Base-by-base conservation (phyloP, 2,329 filamentous ascomycete genomes). In the Phoma herbarum region DNA sequence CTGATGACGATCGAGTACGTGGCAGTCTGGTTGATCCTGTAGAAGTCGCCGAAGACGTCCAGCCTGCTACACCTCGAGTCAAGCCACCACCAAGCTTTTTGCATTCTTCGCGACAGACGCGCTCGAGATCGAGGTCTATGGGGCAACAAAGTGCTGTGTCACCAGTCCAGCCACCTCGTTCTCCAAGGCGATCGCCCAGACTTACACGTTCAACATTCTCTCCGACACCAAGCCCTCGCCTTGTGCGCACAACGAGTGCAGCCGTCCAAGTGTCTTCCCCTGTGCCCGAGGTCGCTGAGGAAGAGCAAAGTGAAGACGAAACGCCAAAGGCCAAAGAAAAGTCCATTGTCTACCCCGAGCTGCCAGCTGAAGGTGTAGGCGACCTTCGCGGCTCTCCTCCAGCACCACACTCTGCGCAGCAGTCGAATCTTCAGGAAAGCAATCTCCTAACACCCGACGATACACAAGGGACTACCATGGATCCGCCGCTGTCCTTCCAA, bases 391-490 rank as follows among this genome's bases (percentile, higher is more conserved):
- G 64, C 50, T 67, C 59, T 43, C 51, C 63, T 18, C 61, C 62
- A 46, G 49, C 52, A 26, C 23, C 33, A 14, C 14, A 51, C 18
- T 48, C 51, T 45, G 60, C 62, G 26, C 60, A 64, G 37, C 64
- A 68, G 23, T 59, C 64, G 7, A 5, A 48, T 14, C 29, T 54
- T 11, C 57, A 64, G 9, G 66, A 58, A 48, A 68, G 64, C 37
- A 65, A 62, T 28, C 63, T 53, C 1, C 60, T 72, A 7, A 75
- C 73, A 5, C 72, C 71, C 14, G 66, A 70, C 1, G 63, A 62
- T 3, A 74, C 68, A 4, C 75, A 78, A 39, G 61, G 67, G 29
- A 62, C 64, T 28, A n/a, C 31, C 6, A 18, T 50, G 50, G 56
- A 59, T 16, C 56, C 50, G 5, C 62, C 62, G n/a, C 52, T 60